phyloP scores from a whole-genome alignment of 2,329 filamentous ascomycete genomes.

The Apiospora aurea region DNA sequence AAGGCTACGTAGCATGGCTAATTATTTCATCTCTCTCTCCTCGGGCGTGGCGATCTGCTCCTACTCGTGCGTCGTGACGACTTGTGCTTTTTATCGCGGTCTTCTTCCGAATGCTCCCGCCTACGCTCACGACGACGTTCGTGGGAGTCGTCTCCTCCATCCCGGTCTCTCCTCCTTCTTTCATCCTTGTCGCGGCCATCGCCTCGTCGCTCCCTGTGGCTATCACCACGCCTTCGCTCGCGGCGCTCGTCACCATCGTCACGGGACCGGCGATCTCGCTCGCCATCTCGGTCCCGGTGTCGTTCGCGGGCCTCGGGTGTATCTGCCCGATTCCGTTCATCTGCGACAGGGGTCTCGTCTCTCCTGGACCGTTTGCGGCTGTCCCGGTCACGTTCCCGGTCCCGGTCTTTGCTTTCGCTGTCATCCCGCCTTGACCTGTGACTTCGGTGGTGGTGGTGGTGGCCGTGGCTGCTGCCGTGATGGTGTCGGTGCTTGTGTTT shows the following conservation, averaged over 20 bases:
- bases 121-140: background rate
- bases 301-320: conserved; percentile 35
- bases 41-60: conserved; percentile 51
- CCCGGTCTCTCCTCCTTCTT: conserved; percentile 29
- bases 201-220: conserved; percentile 32
- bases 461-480: conserved; percentile 37
- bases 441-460: conserved; percentile 51
- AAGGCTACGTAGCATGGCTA: conserved; percentile 17
- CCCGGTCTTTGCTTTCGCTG: conserved; percentile 33
- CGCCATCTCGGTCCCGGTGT: conserved; percentile 40
- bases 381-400: conserved; percentile 30
- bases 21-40: conserved; percentile 33
- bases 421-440: conserved; percentile 49
- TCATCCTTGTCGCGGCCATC: conserved; percentile 28
- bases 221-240: conserved; percentile 31
- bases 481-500: conserved; percentile 47
- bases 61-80: conserved; percentile 46
- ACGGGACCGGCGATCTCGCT: conserved; percentile 37
- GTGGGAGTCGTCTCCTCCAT: conserved; percentile 33
- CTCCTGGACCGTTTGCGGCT: conserved; percentile 44
- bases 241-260: conserved; percentile 39
- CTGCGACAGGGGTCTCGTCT: conserved; percentile 43
- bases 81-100: conserved; percentile 31
- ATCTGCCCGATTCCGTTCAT: conserved; percentile 37
- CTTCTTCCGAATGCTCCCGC: conserved; percentile 29